A percentile compares a stretch with the other conserved stretches of the same genome.
Evolutionary conservation across 108 stramenopile species (phyloP).

Genomic region (Aureococcus anophagefferens): DNA sequence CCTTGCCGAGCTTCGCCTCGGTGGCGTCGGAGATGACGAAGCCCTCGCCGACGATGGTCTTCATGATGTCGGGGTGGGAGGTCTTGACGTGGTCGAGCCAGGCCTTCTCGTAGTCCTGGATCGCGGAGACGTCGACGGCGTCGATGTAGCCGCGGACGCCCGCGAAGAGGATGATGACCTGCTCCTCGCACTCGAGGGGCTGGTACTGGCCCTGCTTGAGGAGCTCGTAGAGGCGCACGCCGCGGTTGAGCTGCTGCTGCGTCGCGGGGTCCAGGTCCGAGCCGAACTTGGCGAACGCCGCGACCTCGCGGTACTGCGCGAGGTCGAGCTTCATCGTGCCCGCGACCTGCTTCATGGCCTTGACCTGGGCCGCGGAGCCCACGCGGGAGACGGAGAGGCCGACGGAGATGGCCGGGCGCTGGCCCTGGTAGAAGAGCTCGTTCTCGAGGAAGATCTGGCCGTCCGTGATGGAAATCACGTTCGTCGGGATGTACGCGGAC

Average conservation of each 20-base stretch:
- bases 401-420: slow-evolving; percentile 98
- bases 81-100: slow-evolving; percentile 90
- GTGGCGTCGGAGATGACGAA: slow-evolving; percentile 67
- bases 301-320: slow-evolving; percentile 99
- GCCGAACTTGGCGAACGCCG: slow-evolving; percentile 99
- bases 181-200: slow-evolving; percentile 95
- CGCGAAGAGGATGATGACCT: slow-evolving; percentile 92
- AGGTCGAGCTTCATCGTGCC: slow-evolving; percentile 99
- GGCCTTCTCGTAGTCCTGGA: slow-evolving; percentile 85
- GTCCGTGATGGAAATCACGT: slow-evolving; percentile 99
- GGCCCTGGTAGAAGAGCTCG: slow-evolving; percentile 99
- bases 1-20: slow-evolving; percentile 71
- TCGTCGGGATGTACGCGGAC: slow-evolving; percentile 99
- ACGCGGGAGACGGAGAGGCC: slow-evolving; percentile 98
- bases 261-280: slow-evolving; percentile 98
- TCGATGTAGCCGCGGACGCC: slow-evolving; percentile 99
- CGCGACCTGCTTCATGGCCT: slow-evolving; percentile 98
- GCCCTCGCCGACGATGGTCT: slow-evolving; percentile 72
- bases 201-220: slow-evolving; percentile 99
- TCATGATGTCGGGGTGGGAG: slow-evolving; percentile 70
- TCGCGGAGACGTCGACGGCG: slow-evolving; percentile 90
- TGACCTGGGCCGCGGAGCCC: slow-evolving; percentile 98
- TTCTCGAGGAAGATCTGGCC: slow-evolving; percentile 99
- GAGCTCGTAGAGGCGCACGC: slow-evolving; percentile 97
- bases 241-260: slow-evolving; percentile 99